Conservation (phyloP, 2,329 filamentous ascomycete genomes). For the Huntiella bhutanensis region DNA sequence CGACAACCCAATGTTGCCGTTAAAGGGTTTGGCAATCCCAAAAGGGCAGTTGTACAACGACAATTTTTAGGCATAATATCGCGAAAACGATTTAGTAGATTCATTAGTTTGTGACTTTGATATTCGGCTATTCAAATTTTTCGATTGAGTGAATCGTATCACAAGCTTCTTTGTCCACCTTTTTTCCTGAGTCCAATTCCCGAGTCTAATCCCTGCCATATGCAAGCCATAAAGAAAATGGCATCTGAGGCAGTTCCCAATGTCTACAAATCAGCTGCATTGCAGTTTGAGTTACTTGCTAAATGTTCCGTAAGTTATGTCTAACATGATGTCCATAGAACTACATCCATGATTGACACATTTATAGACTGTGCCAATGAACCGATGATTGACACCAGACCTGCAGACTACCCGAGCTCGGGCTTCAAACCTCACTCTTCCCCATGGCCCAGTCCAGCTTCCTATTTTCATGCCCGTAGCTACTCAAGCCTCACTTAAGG, state of each 20-base stretch:
- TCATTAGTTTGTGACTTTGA: too few species aligned
- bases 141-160: too few species aligned
- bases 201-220: not conserved
- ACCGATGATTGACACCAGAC: not conserved
- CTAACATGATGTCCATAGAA: not conserved
- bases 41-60: not conserved
- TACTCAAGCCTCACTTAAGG: slow-evolving; percentile 89
- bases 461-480: slow-evolving; percentile 98
- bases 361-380: too few species aligned
- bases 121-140: too few species aligned
- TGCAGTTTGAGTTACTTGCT: slow-evolving; percentile 61
- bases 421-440: slow-evolving; percentile 69
- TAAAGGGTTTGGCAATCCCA: not conserved
- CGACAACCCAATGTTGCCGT: too few species aligned
- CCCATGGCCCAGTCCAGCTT: slow-evolving; percentile 76
- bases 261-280: slow-evolving; percentile 40
- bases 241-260: slow-evolving; percentile 14
- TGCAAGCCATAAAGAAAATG: slow-evolving; percentile 10
- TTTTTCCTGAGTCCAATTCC: not conserved
- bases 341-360: too few species aligned
- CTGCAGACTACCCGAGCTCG: slow-evolving; percentile 77
- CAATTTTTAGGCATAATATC: too few species aligned
- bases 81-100: not conserved
- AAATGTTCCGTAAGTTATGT: slow-evolving; percentile 52
- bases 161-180: too few species aligned